Evolutionary conservation across 371 early-diverging fungal genomes (phyloP), one percentile per base, ranked within the genome.

Genomic region (Mycotypha africana): DNA sequence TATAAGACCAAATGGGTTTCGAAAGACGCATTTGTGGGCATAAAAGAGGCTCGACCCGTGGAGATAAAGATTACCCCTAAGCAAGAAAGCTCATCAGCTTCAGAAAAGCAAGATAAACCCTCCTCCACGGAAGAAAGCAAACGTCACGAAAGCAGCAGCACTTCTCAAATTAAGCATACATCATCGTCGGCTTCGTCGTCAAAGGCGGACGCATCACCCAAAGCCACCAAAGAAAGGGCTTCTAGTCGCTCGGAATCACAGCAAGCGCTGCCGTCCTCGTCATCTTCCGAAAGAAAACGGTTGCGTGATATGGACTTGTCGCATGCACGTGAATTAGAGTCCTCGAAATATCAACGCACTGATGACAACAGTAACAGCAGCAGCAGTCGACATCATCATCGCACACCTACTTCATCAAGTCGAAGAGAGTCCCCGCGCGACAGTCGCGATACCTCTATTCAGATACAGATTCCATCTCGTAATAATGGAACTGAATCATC

Each of bases 1-100:
- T 51, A 54, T 44, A 66, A 62, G 32, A 17, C 46, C 5, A 53
- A 54, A 6, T 67, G 71, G 67, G 42, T 60, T 0, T 44, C 50
- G 16, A 63, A 64, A 36, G 47, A 67, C 20, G 51, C 40, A 0
- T 70, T 70, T 32, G 26, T 63, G 33, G 67, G 67, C 10, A 14
- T 47, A 5, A 45, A 44, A 34, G 31, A 45, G 14, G 36, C 50
- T 16, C 46, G 52, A 9, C 49, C 56, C n/a, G 47, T 47, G 2
- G 47, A 44, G 28, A 36, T 55, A n/a, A 41, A 45, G 25, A 47
- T 42, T 6, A 23, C 45, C 16, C 45, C 45, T 17, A 14, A n/a
- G n/a, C n/a, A n/a, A n/a, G n/a, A n/a, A n/a, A n/a, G n/a, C n/a
- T n/a, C n/a, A n/a, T n/a, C n/a, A n/a, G n/a, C n/a, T n/a, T n/a